Conservation (phyloP, 495 filamentous ascomycete genomes). For the Penicillium antarcticum region DNA sequence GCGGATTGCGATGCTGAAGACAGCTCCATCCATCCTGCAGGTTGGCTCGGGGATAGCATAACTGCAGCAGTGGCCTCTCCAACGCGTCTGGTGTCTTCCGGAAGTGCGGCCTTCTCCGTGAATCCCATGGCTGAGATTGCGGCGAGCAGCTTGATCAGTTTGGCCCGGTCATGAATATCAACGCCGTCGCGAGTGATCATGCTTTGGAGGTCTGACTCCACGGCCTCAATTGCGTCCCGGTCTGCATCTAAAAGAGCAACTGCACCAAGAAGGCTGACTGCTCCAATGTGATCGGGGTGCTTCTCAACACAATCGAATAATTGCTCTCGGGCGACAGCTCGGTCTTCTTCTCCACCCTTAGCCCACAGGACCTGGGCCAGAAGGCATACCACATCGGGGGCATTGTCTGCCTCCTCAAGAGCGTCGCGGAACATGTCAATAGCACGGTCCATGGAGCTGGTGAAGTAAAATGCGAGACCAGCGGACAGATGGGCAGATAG, state of each 20-base stretch:
- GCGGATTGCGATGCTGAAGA: conserved; percentile 51
- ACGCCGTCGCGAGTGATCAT: conserved; percentile 63
- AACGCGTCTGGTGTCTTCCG: conserved; percentile 37
- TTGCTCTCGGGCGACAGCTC: conserved; percentile 71
- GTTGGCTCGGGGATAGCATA: conserved; percentile 71
- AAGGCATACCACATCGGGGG: conserved; percentile 84
- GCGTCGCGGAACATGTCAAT: conserved; percentile 79
- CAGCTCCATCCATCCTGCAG: conserved; percentile 74
- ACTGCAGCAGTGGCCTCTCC: conserved; percentile 64
- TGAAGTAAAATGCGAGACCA: conserved; percentile 76
- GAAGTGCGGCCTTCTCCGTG: conserved; percentile 26
- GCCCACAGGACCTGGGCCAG: conserved; percentile 92
- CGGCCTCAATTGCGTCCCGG: conserved; percentile 72
- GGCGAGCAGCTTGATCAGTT: conserved; percentile 55
- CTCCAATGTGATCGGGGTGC: conserved; percentile 69
- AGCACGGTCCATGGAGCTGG: conserved; percentile 57
- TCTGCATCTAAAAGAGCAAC: conserved; percentile 80
- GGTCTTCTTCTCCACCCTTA: conserved; percentile 72
- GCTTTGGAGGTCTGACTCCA: conserved; percentile 69
- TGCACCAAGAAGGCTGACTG: conserved; percentile 73
- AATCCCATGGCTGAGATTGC: conserved; percentile 50
- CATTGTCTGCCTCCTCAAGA: conserved; percentile 69
- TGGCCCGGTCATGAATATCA: conserved; percentile 40
- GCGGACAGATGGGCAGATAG: conserved; percentile 84
- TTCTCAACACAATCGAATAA: conserved; percentile 74